Evolutionary conservation across 345 rosid genomes (phyloP).

Genomic region (Lepidium africanum): DNA sequence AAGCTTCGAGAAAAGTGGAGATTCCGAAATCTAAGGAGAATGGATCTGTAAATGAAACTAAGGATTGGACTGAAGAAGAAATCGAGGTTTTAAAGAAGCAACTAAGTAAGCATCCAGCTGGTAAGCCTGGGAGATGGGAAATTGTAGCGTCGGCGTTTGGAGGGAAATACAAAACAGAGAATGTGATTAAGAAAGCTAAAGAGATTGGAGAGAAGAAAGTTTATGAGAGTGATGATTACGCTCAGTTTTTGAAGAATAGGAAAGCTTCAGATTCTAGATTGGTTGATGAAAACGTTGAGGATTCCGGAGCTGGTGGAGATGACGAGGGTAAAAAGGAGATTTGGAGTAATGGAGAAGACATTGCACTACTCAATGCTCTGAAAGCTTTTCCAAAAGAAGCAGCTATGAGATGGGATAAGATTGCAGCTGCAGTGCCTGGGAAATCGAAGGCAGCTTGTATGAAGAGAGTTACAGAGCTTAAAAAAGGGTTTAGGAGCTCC

Average conservation of each 20-base stretch:
- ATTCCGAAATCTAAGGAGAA: slow-evolving; percentile 9
- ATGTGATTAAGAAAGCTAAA: slow-evolving; percentile 75
- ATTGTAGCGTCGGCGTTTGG: slow-evolving; percentile 59
- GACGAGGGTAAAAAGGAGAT: not conserved
- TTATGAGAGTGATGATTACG: slow-evolving; percentile 60
- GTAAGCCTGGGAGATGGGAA: slow-evolving; percentile 89
- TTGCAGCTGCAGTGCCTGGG: slow-evolving; percentile 80
- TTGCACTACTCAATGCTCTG: slow-evolving; percentile 83
- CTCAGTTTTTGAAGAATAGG: slow-evolving; percentile 74
- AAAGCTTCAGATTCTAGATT: slow-evolving; percentile 55
- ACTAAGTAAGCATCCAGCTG: slow-evolving; percentile 68
- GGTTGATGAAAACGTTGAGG: slow-evolving; percentile 18
- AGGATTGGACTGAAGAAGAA: slow-evolving; percentile 77
- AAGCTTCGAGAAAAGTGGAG: slow-evolving; percentile 24
- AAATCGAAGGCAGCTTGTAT: slow-evolving; percentile 74
- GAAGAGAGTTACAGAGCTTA: slow-evolving; percentile 79
- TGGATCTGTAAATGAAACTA: slow-evolving; percentile 31
- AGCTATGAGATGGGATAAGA: slow-evolving; percentile 94
- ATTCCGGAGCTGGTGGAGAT: slow-evolving; percentile 18
- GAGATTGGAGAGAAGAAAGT: slow-evolving; percentile 65
- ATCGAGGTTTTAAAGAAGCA: slow-evolving; percentile 70
- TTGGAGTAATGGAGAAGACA: slow-evolving; percentile 76
- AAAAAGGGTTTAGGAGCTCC: slow-evolving; percentile 65
- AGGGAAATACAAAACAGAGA: slow-evolving; percentile 57
- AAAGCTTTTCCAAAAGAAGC: slow-evolving; percentile 75